Evolutionary conservation across 371 early-diverging fungal species (phyloP).

Genomic region (Mucor lusitanicus): DNA sequence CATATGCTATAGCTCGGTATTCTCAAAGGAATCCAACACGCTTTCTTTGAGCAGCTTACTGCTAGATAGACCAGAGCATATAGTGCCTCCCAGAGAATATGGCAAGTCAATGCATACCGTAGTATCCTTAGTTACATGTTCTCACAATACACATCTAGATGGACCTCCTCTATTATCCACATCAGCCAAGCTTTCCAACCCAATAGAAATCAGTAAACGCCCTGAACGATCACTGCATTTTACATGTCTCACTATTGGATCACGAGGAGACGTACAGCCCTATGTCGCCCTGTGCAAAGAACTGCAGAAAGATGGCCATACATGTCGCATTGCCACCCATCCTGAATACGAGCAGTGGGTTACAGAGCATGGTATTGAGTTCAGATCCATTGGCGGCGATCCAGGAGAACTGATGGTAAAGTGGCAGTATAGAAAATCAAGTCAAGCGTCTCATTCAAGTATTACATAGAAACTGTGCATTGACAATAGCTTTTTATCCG

Average conservation of each 20-base stretch:
- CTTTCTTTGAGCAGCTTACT: slow-evolving; percentile 20
- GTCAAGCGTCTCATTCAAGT: not conserved
- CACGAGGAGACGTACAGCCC: slow-evolving; percentile 86
- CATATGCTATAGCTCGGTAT: slow-evolving; percentile 11
- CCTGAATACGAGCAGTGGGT: slow-evolving; percentile 76
- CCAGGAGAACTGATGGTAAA: slow-evolving; percentile 67
- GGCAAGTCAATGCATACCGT: slow-evolving; percentile 15
- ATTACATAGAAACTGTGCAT: slow-evolving; percentile 71
- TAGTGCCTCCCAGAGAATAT: slow-evolving; percentile 34
- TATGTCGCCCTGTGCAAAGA: slow-evolving; percentile 81
- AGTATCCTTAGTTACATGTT: not conserved
- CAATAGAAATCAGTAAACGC: not conserved
- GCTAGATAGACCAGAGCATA: slow-evolving; percentile 28
- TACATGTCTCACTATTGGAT: slow-evolving; percentile 79
- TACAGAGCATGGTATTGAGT: slow-evolving; percentile 73
- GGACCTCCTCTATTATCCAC: slow-evolving; percentile 18
- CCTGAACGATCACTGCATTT: slow-evolving; percentile 63
- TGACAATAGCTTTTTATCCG: slow-evolving; percentile 75
- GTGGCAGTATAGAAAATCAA: not conserved
- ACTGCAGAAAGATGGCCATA: slow-evolving; percentile 70
- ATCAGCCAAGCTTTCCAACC: not conserved
- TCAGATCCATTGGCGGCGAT: slow-evolving; percentile 71
- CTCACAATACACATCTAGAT: not conserved
- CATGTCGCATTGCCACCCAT: slow-evolving; percentile 76
- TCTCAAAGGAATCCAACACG: slow-evolving; percentile 13